Percentiles rank a stretch among this genome's conserved stretches.
These are phyloP conservation scores for Vaccinium myrtillus DNA, from an alignment of 148 eudicot genomes.

Conservation along the genomic window DNA sequence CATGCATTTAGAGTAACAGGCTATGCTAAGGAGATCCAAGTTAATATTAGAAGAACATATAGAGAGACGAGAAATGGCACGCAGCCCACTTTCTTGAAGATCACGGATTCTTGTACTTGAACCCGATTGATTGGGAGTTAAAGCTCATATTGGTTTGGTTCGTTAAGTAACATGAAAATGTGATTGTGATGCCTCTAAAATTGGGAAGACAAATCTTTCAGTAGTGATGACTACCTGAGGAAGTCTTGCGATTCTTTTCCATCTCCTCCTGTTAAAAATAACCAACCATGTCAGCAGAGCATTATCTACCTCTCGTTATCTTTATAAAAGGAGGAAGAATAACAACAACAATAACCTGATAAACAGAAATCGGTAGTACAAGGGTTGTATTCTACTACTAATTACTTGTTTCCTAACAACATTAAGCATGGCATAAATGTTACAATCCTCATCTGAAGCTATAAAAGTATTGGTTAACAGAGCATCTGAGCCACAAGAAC, in stretches of 20 bases:
- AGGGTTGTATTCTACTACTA: neutral
- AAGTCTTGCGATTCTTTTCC: slow-evolving; percentile 61
- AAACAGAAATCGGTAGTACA: neutral
- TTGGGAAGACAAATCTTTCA: neutral
- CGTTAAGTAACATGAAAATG: neutral
- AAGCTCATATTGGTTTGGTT: neutral
- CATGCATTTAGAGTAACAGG: neutral
- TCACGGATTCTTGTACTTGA: neutral
- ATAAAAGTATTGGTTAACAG: neutral
- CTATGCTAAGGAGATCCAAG: neutral
- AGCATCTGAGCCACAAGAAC: neutral
- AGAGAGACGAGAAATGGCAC: neutral
- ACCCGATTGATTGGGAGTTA: neutral
- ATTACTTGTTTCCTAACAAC: neutral
- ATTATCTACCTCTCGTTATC: neutral
- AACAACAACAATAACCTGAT: neutral
- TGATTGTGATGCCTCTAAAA: neutral
- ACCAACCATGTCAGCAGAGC: slow-evolving; percentile 15
- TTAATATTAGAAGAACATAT: neutral
- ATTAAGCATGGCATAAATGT: neutral
- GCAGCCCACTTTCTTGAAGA: neutral
- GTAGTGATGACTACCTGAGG: slow-evolving; percentile 50
- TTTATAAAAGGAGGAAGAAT: neutral
- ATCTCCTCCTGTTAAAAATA: slow-evolving; percentile 72
- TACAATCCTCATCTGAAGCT: neutral